Percentiles rank a stretch among this genome's conserved stretches.
phyloP scores from a whole-genome alignment of 1,284 basidiomycete species.

The Malassezia caprae region DNA sequence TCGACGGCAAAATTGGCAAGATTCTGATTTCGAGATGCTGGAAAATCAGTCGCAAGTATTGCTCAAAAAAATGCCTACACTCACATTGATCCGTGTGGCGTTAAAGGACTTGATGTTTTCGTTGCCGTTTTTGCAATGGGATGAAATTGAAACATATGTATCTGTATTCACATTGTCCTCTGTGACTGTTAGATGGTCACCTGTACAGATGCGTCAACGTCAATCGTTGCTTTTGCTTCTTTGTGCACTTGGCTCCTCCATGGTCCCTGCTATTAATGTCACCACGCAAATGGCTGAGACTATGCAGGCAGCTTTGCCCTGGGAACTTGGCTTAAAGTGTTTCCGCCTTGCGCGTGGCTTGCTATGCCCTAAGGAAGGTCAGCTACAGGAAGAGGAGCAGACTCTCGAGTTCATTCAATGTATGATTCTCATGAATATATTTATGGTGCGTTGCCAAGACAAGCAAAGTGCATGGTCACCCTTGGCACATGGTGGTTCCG shows the following conservation, averaged over 20 bases:
- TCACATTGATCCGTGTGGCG: background rate
- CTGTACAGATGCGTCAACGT: slow-evolving; percentile 6
- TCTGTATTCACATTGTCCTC: background rate
- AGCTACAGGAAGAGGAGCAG: background rate
- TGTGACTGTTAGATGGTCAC: background rate
- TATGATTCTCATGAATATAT: slow-evolving; percentile 10
- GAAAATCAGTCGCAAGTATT: background rate
- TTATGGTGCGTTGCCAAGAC: background rate
- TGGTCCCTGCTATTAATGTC: background rate
- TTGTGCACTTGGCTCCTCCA: slow-evolving; percentile 2
- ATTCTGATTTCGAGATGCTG: background rate
- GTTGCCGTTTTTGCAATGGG: slow-evolving; percentile 13
- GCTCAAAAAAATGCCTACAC: background rate
- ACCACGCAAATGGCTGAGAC: background rate
- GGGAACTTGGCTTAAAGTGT: slow-evolving; percentile 13
- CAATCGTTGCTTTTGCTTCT: slow-evolving; percentile 8
- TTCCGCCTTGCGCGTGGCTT: slow-evolving; percentile 11
- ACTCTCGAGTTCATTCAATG: slow-evolving; percentile 5
- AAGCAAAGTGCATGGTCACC: background rate
- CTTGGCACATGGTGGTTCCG: background rate
- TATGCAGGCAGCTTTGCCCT: background rate
- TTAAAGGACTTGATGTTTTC: background rate
- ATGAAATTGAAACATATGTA: slow-evolving; percentile 3
- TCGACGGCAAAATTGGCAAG: background rate
- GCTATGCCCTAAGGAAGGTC: background rate